Base-by-base conservation (phyloP, 2,329 filamentous ascomycete genomes). In the Ceratocystis harringtonii region DNA sequence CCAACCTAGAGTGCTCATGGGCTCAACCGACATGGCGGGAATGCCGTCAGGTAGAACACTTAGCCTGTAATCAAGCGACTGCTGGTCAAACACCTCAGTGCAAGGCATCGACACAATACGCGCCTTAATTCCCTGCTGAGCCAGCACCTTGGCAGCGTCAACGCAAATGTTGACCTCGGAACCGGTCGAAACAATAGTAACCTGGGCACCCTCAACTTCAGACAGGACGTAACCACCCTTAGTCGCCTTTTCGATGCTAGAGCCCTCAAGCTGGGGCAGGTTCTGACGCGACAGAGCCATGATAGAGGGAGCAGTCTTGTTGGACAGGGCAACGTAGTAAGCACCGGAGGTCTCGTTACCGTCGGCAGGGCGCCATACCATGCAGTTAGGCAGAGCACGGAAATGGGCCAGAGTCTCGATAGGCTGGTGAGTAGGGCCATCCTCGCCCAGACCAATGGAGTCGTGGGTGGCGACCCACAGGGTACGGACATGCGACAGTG, bases 381-480 rank as follows among this genome's bases (percentile, higher is more conserved):
- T 96, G 83, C 88, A 89, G 87, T 99, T 99, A 75, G 94, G 94
- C 72, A 97, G 85, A 70, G 94, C 94, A 76, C 94, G 92, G 90
- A 97, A 97, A 80, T 97, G 94, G 68, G 92, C 88, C 69, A 97
- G 86, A 57, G 91, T 96, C 86, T 99, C 94, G 72, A 99, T 96
- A 76, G 94, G 94, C 84, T 99, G 94, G 81, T 99, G 94, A 66
- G 94, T 99, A 71, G 94, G 92, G 69, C 94, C 94, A 74, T 99
- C 94, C 81, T 99, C 94, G 78, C 94, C 94, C 71, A 97, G 90
- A 82, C 94, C 94, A 73, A 99, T 99, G 70, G 92, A 96, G 84
- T 97, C 92, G 84, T 97, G 92, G 71, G 92, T 97, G 73, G 94
- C 92, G 72, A 97, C 84, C 87, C 94, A 95, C 81, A 99, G 92